Base-by-base conservation (phyloP, 148 eudicot species). In the Euryodendron excelsum region DNA sequence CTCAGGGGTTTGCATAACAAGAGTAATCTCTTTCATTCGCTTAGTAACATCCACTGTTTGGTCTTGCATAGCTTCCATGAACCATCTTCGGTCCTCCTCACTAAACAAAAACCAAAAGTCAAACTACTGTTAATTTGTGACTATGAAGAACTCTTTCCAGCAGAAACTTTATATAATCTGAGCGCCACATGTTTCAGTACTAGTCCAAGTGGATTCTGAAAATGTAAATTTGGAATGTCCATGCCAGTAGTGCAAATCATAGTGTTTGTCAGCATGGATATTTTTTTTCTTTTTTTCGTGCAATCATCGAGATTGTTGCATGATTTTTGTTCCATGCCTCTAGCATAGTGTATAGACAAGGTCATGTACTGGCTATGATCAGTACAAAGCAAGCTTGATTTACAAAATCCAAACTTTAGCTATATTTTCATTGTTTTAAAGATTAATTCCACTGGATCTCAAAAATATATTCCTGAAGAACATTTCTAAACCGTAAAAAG, bases 31-130 rank as follows among this genome's bases (percentile, higher is more conserved):
- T 59, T 94, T 94, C 98, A 94, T 94, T 27, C 98, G 86, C 78
- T 86, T 86, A 17, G 91, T 73, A 21, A 94, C 95, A 84, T 94
- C 97, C 12, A 94, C 84, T 2, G 91, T 85, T 67, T 94, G 94
- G 27, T 93, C 79, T 84, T 94, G 97, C 98, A 94, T 91, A 21
- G 98, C 98, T 81, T 94, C 98, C 98, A 89, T 92, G 78, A 94
- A 94, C 98, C 98, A 94, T 87, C 47, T 94, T 21, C 89, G 78
- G 37, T 92, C 97, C 73, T 94, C 97, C 83, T 94, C 98, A 47
- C 98, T 94, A 60, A 50, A 36, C 13, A 77, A 41, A 61, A 45
- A 20, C 21, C 69, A 15, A 28, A 9, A 36, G 12, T 8, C 15
- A 25, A 5, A 5, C 23, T 44, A 30, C 23, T n/a, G 23, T 14